Evolutionary conservation across 2,329 filamentous ascomycete species (phyloP), one percentile per base, ranked within the genome.

Genomic region (Colletotrichum limetticola): DNA sequence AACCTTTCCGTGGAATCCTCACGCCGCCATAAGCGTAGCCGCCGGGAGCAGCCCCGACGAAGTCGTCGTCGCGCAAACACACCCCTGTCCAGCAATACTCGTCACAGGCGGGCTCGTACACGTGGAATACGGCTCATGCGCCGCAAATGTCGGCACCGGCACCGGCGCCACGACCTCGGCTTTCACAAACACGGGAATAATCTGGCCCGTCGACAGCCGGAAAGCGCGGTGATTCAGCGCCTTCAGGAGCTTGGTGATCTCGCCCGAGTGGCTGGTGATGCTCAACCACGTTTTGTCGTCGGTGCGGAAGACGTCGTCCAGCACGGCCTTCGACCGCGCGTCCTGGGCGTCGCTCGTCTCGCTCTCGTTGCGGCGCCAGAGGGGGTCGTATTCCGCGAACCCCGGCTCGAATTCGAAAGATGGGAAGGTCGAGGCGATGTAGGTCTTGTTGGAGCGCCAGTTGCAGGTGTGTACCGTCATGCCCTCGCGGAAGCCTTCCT

Each of bases 381-480:
- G 80, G 75, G 81, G 76, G 72, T 88, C 86, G 2, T 86, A 57
- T 78, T 94, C 91, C 0, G 85, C 78, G 76, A 94, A 93, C 0
- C 89, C 90, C 1, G 82, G 78, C 80, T 94, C 92, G 61, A 94
- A 89, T 5, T 76, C 76, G 77, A 87, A 91, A 1, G 75, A 78
- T 0, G 90, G 90, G 61, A 90, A 89, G 4, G 85, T 82, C 3
- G 81, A 74, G 19, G 82, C 80, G 74, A 94, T 91, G 71, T 86
- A 85, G 0, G 86, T 85, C 77, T 85, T 88, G 76, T 82, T 87
- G 26, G 87, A 88, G 11, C 92, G 86, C 35, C 88, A 86, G 80
- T 94, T 91, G 78, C 92, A 94, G 0, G 91, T 93, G 78, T 93
- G 92, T 55, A 91, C 88, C 66, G 88, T 90, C 68, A 94, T 89